Evolutionary conservation across 805 yeast species (phyloP).

Genomic region (Starmerella tilneyi): DNA sequence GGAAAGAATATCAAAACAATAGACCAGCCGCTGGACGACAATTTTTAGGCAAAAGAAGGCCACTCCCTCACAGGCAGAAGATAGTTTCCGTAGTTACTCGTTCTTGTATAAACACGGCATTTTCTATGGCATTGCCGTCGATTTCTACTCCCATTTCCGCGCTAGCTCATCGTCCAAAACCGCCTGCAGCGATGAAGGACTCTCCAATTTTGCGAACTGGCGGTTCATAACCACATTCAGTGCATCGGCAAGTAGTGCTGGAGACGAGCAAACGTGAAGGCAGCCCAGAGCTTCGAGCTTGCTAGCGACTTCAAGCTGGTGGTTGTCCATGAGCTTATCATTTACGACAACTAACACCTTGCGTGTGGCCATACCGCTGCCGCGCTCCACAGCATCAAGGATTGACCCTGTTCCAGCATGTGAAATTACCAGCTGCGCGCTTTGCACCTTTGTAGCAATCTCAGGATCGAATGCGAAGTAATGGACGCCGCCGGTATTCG

Average conservation of each 20-base stretch:
- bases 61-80: no score
- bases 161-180: conserved; percentile 3
- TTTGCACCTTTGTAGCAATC: conserved; percentile 35
- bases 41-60: conserved; percentile 10
- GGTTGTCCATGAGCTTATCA: conserved; percentile 69
- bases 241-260: not conserved
- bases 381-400: conserved; percentile 41
- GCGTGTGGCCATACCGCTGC: conserved; percentile 39
- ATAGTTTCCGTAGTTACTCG: no score
- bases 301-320: conserved; percentile 68
- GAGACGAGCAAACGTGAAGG: not conserved
- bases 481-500: conserved; percentile 29
- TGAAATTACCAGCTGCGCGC: conserved; percentile 56
- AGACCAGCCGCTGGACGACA: conserved; percentile 44
- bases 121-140: not conserved
- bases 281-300: conserved; percentile 32
- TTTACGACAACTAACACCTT: conserved; percentile 61
- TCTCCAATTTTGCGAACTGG: conserved; percentile 3
- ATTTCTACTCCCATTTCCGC: not conserved
- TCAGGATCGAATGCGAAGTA: conserved; percentile 43
- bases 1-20: conserved; percentile 59
- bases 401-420: conserved; percentile 94
- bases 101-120: no score
- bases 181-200: not conserved
- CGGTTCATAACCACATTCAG: not conserved